Evolutionary conservation across 176 grass and related monocot genomes (phyloP).

Genomic region (Themeda triandra): DNA sequence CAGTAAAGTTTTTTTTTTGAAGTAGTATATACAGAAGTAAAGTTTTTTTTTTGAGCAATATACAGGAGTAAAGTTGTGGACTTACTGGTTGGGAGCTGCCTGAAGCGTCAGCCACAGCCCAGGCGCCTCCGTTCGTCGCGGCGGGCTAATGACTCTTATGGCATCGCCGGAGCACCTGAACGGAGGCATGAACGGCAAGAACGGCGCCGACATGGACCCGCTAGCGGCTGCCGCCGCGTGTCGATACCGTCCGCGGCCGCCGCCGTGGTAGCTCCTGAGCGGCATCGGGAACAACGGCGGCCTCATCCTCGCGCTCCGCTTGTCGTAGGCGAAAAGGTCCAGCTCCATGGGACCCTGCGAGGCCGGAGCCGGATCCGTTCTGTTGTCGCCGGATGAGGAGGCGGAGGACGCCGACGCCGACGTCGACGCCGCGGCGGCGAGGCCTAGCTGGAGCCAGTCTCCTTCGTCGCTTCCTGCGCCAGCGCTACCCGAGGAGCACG

Average conservation of each 20-base stretch:
- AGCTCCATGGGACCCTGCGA: constrained; percentile 2
- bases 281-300: constrained; percentile 42
- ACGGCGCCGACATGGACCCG: constrained; percentile 18
- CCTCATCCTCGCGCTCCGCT: constrained; percentile 1
- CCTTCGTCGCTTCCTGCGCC: constrained; percentile 19
- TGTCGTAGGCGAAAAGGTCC: constrained; percentile 40
- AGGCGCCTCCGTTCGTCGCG: constrained; percentile 47
- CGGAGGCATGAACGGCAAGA: constrained; percentile 26
- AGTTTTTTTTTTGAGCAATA: neutral
- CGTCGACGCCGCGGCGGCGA: constrained; percentile 20
- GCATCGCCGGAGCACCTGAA: constrained; percentile 34
- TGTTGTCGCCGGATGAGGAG: constrained; percentile 20
- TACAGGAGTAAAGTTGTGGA: neutral
- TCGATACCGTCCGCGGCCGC: constrained; percentile 5
- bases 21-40: neutral
- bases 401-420: constrained; percentile 22
- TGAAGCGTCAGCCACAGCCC: constrained; percentile 75
- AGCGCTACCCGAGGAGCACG: neutral
- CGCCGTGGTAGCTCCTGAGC: constrained; percentile 36
- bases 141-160: constrained; percentile 59
- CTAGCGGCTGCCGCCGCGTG: neutral
- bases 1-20: neutral
- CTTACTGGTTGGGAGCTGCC: constrained; percentile 79
- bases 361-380: neutral
- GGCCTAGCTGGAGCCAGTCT: constrained; percentile 73